Base-by-base conservation (phyloP, 2,329 filamentous ascomycete genomes). In the Fusarium longipes region DNA sequence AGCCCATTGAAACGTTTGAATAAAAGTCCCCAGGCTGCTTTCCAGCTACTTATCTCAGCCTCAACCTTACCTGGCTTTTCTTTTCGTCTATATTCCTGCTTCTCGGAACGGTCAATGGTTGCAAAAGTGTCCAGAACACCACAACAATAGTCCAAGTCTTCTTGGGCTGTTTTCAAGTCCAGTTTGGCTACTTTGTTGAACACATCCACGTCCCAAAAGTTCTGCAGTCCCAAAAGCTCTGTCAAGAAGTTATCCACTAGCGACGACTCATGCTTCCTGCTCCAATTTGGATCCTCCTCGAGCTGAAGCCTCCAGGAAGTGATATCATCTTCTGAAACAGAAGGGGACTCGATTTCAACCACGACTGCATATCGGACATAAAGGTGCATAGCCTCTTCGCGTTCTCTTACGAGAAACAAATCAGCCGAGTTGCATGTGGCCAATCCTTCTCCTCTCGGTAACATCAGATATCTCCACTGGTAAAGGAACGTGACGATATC, bases 391-490 rank as follows among this genome's bases (percentile, higher is more conserved):
- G 27, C 55, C 8, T 22, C 9, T 12, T 44, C 33, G 6, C 45
- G 45, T 35, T 60, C 32, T 1, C 22, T 30, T 12, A 30, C 25
- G 18, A 61, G 4, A 2, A 36, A 61, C 18, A 27, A 40, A 14
- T 25, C 35, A 11, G 22, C 12, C 3, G 35, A 33, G 18, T 30
- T 50, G 11, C 25, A 49, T 40, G 10, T 6, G 7, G 15, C 20
- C 12, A 32, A 12, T n/a, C 12, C 10, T 11, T 36, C 17, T n/a
- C 20, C 18, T 20, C 33, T 61, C 15, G 33, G 14, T 9, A 25
- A 24, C 9, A 61, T 25, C n/a, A 54, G 38, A 17, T 36, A 42
- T 20, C 39, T 60, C 57, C 57, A 61, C 15, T 61, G 56, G 22
- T 45, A 61, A 12, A 61, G 39, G n/a, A 53, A 61, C 12, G 25